Evolutionary conservation across 345 rosid species (phyloP).

Genomic region (Euclidium syriacum): DNA sequence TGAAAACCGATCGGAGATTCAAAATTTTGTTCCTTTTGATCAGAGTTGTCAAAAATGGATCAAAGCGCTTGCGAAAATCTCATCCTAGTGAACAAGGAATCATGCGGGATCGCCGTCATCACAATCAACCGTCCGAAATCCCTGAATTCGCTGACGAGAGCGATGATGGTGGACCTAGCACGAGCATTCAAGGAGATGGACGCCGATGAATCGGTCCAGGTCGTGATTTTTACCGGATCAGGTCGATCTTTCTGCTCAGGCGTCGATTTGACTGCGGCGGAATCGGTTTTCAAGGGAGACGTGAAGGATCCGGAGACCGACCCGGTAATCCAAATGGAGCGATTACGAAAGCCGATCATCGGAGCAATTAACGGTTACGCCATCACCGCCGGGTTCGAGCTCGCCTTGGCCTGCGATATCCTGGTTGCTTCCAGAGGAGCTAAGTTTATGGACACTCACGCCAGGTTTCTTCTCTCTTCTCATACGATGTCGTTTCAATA

Average conservation of each 20-base stretch:
- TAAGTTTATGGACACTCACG: conserved; percentile 82
- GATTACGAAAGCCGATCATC: conserved; percentile 68
- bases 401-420: conserved; percentile 84
- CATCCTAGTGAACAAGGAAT: conserved; percentile 51
- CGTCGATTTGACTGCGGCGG: conserved; percentile 79
- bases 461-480: conserved; percentile 36
- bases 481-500: background rate
- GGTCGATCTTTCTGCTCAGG: conserved; percentile 93
- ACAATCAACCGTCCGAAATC: conserved; percentile 89
- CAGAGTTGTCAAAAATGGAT: conserved; percentile 32
- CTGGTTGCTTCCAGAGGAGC: conserved; percentile 72
- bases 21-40: background rate
- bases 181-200: conserved; percentile 50
- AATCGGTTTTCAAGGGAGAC: conserved; percentile 88
- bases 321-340: conserved; percentile 78
- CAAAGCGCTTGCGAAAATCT: conserved; percentile 31
- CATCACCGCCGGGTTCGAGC: conserved; percentile 87
- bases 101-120: conserved; percentile 57
- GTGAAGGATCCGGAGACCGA: conserved; percentile 75
- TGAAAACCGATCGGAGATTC: background rate
- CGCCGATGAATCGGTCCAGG: conserved; percentile 53
- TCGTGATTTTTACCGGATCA: conserved; percentile 59
- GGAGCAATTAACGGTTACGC: conserved; percentile 89
- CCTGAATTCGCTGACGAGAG: conserved; percentile 72
- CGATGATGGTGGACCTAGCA: conserved; percentile 76